phyloP scores from a whole-genome alignment of 108 stramenopile genomes.

The Fistulifera pelliculosa region DNA sequence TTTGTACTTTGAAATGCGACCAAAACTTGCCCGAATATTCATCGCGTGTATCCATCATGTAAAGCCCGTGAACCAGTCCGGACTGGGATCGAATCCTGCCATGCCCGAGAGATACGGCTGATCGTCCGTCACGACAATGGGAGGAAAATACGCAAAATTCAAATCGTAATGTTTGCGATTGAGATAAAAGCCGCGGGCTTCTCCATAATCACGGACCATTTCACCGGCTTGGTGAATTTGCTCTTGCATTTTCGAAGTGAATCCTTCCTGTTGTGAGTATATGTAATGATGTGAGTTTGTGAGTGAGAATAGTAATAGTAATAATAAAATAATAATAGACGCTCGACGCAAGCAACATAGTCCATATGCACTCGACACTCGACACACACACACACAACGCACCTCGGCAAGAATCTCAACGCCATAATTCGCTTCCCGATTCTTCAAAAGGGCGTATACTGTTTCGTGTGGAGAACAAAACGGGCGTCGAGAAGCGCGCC shows the following conservation, averaged over 20 bases:
- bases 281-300: conserved; percentile 26
- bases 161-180: conserved; percentile 25
- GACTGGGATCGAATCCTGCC: conserved; percentile 29
- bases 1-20: conserved; percentile 27
- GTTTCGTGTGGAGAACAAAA: conserved; percentile 25
- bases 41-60: conserved; percentile 19
- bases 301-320: conserved; percentile 27
- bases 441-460: conserved; percentile 32
- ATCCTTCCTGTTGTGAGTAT: conserved; percentile 32
- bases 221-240: conserved; percentile 28
- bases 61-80: conserved; percentile 47
- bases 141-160: conserved; percentile 22
- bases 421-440: conserved; percentile 27
- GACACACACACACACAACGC: background rate
- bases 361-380: background rate
- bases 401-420: conserved; percentile 34
- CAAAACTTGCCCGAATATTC: conserved; percentile 33
- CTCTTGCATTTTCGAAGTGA: conserved; percentile 22
- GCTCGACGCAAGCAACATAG: conserved; percentile 17
- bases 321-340: conserved; percentile 25
- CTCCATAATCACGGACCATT: conserved; percentile 15
- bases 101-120: conserved; percentile 28
- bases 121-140: conserved; percentile 25
- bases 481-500: conserved; percentile 20
- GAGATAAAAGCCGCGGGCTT: conserved; percentile 25